Conservation (phyloP, 805 yeast species). For the Kuraishia cidri region DNA sequence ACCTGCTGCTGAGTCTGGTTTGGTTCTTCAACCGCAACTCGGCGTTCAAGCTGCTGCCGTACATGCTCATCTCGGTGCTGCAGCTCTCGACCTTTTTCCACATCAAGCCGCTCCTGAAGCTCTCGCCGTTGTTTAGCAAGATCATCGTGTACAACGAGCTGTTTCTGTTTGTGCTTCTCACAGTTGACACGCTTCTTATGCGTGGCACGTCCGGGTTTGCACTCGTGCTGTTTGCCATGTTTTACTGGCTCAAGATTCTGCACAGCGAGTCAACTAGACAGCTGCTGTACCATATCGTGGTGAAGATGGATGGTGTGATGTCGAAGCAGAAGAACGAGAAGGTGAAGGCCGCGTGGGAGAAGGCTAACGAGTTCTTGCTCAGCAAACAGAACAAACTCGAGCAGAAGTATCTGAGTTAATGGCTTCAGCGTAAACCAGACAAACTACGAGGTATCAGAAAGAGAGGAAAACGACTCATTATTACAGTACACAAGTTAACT, state of each 20-base stretch:
- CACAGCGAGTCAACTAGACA: constrained; percentile 38
- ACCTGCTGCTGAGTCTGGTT: constrained; percentile 38
- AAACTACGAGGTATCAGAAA: neutral
- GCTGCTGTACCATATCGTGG: constrained; percentile 30
- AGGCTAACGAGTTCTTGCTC: constrained; percentile 28
- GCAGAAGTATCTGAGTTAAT: too few relatives aligned
- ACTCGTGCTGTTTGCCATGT: constrained; percentile 41
- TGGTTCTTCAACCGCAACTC: constrained; percentile 65
- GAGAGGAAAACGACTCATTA: neutral
- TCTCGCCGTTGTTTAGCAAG: constrained; percentile 28
- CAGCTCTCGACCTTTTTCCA: constrained; percentile 40
- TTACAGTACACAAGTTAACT: neutral
- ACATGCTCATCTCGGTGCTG: constrained; percentile 42
- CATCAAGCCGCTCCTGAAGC: constrained; percentile 26
- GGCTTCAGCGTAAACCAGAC: too few relatives aligned
- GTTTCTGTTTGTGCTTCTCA: constrained; percentile 39
- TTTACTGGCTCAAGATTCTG: constrained; percentile 67
- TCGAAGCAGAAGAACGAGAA: constrained; percentile 33
- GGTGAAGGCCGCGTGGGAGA: constrained; percentile 29
- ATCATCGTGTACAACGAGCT: constrained; percentile 56
- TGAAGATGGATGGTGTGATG: constrained; percentile 32
- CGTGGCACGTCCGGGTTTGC: constrained; percentile 68
- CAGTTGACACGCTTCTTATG: constrained; percentile 50
- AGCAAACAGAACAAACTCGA: constrained; percentile 22
- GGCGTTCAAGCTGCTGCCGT: constrained; percentile 57